Percentiles rank a stretch among this genome's conserved stretches.
These are phyloP conservation scores for Pythium sp. DNA, from an alignment of 352 stramenopile species.

Conservation along the genomic window DNA sequence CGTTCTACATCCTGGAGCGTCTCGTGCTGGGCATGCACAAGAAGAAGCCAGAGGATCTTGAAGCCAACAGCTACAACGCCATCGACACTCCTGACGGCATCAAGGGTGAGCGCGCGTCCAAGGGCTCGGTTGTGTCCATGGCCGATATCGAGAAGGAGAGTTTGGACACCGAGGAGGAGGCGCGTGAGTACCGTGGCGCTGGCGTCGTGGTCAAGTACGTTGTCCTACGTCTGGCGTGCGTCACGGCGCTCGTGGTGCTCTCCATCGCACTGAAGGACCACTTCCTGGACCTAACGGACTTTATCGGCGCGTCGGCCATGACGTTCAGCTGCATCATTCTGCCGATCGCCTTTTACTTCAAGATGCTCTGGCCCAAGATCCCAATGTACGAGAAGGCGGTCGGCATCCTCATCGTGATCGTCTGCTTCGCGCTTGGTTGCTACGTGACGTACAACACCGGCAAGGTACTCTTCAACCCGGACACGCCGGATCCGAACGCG, in stretches of 20 bases:
- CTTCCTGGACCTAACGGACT: conserved; percentile 55
- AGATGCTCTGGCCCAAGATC: no score
- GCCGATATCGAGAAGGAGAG: conserved; percentile 33
- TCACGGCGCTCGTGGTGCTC: conserved; percentile 36
- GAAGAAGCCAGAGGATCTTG: conserved; percentile 19
- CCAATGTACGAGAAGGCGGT: no score
- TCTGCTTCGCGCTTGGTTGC: no score
- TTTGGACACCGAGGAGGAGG: conserved; percentile 33
- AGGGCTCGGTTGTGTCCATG: conserved; percentile 31
- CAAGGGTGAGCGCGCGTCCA: conserved; percentile 20
- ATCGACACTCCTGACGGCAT: conserved; percentile 11
- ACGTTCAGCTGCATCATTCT: no score
- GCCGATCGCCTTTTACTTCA: no score
- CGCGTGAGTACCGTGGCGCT: conserved; percentile 41
- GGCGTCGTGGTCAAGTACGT: conserved; percentile 41
- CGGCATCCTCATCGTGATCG: no score
- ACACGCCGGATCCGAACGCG: no score
- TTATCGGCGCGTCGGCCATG: conserved; percentile 45
- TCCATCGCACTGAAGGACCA: conserved; percentile 41
- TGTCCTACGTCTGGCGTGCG: conserved; percentile 22
- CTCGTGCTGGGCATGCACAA: conserved; percentile 65
- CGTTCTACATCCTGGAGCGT: conserved; percentile 62
- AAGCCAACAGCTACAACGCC: conserved; percentile 15
- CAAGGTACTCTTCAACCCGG: no score
- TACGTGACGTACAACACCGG: no score